phyloP scores from a whole-genome alignment of 345 rosid species.

The Corymbia maculata region DNA sequence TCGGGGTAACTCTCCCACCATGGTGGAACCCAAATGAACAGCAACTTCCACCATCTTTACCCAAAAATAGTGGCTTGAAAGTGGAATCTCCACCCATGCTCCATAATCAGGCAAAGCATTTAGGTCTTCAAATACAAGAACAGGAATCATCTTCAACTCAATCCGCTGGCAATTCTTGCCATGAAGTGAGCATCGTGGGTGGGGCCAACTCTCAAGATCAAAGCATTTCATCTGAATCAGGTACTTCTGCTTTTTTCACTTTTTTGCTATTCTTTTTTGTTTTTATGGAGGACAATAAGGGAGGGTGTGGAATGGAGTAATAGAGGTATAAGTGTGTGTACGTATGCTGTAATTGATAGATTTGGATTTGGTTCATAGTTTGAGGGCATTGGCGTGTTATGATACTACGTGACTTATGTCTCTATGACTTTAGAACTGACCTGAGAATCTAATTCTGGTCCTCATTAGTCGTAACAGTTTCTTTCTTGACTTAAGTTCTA shows the following conservation, averaged over 20 bases:
- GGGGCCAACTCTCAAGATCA: conserved; percentile 27
- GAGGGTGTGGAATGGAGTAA: background rate
- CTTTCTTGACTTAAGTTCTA: background rate
- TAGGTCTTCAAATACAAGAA: conserved; percentile 23
- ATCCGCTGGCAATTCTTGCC: conserved; percentile 22
- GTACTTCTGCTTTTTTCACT: conserved; percentile 1
- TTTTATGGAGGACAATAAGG: background rate
- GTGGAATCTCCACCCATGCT: conserved; percentile 9
- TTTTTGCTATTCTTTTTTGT: background rate
- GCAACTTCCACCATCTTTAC: conserved; percentile 1
- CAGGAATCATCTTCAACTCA: conserved; percentile 26
- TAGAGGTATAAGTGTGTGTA: background rate
- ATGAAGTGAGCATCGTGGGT: conserved; percentile 11
- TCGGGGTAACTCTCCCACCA: conserved; percentile 8
- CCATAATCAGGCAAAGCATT: conserved; percentile 12
- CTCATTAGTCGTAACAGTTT: background rate
- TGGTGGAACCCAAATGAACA: conserved; percentile 30
- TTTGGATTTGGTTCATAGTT: background rate
- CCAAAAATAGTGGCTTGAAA: conserved; percentile 12
- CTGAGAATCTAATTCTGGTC: background rate
- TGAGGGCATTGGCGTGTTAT: background rate
- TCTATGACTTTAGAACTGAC: background rate
- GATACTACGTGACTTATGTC: background rate
- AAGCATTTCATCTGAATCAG: conserved; percentile 29
- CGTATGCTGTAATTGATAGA: background rate